Evolutionary conservation across 768 basidiomycete genomes (phyloP).

Genomic region (Pulveroboletus sp.): DNA sequence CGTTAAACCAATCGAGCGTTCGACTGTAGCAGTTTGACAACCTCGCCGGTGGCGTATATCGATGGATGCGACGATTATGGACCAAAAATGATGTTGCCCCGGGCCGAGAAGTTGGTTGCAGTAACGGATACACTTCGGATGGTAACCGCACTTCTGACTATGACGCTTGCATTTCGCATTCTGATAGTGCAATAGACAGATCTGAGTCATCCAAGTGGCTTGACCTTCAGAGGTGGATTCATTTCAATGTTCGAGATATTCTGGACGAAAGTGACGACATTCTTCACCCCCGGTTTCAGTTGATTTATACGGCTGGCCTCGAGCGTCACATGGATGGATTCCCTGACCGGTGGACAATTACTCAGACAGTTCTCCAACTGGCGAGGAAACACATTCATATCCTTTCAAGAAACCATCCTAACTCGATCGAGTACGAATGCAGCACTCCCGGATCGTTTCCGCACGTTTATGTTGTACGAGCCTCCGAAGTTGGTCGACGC

Average conservation of each 20-base stretch:
- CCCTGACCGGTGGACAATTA: not conserved
- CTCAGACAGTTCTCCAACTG: not conserved
- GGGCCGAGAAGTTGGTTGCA: not conserved
- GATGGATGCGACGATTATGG: not conserved
- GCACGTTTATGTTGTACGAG: constrained; percentile 3
- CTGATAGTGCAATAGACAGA: not conserved
- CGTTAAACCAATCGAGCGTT: constrained; percentile 8
- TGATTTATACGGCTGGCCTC: not conserved
- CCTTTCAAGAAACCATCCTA: not conserved
- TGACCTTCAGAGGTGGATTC: constrained; percentile 11
- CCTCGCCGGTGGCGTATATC: not conserved
- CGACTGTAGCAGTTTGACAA: not conserved
- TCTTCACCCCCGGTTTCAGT: constrained; percentile 6
- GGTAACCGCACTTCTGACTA: not conserved
- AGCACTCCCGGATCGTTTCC: constrained; percentile 10
- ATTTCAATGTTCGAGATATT: constrained; percentile 13
- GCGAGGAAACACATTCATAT: not conserved
- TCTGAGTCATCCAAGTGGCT: constrained; percentile 9
- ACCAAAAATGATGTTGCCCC: constrained; percentile 29
- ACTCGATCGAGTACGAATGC: not conserved
- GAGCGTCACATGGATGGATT: not conserved
- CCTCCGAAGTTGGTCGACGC: not conserved
- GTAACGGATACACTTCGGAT: not conserved
- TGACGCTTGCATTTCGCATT: too few species aligned
- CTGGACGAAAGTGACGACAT: constrained; percentile 22